These are phyloP conservation scores for Combretum micranthum DNA, from an alignment of 345 rosid genomes.

Conservation along the genomic window DNA sequence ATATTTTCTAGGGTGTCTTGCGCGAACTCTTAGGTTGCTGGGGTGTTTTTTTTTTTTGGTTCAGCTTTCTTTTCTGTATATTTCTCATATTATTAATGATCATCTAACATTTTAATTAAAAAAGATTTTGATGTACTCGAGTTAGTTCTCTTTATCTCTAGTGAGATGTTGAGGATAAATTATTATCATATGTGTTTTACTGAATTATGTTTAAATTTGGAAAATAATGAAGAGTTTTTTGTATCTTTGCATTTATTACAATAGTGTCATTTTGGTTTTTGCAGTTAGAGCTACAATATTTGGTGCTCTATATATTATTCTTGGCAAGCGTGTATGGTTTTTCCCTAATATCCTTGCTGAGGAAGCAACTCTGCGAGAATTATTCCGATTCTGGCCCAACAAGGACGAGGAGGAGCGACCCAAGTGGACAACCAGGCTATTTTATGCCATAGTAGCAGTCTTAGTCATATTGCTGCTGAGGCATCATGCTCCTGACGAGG, in stretches of 20 bases:
- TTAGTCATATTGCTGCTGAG: slow-evolving; percentile 75
- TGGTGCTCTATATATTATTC: slow-evolving; percentile 62
- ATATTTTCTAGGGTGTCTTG: no score
- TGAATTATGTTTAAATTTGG: no score
- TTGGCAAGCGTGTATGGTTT: slow-evolving; percentile 93
- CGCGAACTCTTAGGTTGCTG: no score
- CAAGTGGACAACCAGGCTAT: slow-evolving; percentile 93
- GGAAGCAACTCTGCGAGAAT: slow-evolving; percentile 92
- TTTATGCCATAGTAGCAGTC: slow-evolving; percentile 68
- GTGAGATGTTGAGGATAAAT: no score
- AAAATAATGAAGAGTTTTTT: neutral
- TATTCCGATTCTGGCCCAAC: slow-evolving; percentile 97
- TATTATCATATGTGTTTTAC: no score
- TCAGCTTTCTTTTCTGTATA: no score
- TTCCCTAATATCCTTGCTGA: slow-evolving; percentile 99
- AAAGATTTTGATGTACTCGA: no score
- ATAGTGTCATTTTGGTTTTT: slow-evolving; percentile 10
- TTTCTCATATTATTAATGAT: no score
- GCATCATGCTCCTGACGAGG: slow-evolving; percentile 99
- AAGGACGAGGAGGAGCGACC: slow-evolving; percentile 96
- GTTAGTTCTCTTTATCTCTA: no score
- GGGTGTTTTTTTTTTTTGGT: no score
- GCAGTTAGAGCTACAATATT: slow-evolving; percentile 84
- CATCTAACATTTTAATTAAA: no score
- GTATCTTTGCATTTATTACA: neutral